Evolutionary conservation across 2,329 filamentous ascomycete species (phyloP), one percentile per base, ranked within the genome.

Genomic region (Botrytis fragariae): DNA sequence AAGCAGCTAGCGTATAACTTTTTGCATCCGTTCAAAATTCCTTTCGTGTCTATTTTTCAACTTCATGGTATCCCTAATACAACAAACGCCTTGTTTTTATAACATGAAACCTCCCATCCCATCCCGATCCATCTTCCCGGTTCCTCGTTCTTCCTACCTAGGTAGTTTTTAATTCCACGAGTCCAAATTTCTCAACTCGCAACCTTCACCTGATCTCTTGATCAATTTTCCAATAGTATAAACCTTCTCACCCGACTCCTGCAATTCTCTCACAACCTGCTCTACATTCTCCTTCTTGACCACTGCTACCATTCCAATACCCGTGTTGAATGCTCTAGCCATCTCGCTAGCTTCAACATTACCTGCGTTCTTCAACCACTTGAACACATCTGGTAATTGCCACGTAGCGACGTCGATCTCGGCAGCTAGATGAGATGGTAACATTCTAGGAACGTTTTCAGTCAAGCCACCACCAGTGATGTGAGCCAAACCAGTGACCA

Each of bases 391-490:
- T 0, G 93, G 94, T 61, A 94, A 86, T 39, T 89, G 82, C 94
- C 95, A 99, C 1, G 88, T 84, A 60, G 86, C 84, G 64, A 92
- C 92, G 79, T 97, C 92, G 72, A 99, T 90, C 81, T 94, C 89
- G 2, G 94, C 95, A 2, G 92, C 88, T 9, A 99, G 88, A 63
- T 90, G 85, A 48, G 87, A 83, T 2, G 96, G 96, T 29, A 99
- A 87, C 92, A 97, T 97, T 76, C 96, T 91, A 44, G 96, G 96
- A 39, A 99, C 92, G 82, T 99, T 99, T 84, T 99, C 96, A 29
- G 92, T 86, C 32, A 99, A 88, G 18, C 96, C 96, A 75, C 96
- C 96, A 69, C 96, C 96, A 0, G 96, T 99, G 84, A 99, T 98
- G 84, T 99, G 96, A 18, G 96, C 93, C 82, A 98, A 92, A 71